Percentiles rank a stretch among this genome's conserved stretches.
phyloP scores from a whole-genome alignment of 208 protist genomes.

The Acanthamoeba sp. region DNA sequence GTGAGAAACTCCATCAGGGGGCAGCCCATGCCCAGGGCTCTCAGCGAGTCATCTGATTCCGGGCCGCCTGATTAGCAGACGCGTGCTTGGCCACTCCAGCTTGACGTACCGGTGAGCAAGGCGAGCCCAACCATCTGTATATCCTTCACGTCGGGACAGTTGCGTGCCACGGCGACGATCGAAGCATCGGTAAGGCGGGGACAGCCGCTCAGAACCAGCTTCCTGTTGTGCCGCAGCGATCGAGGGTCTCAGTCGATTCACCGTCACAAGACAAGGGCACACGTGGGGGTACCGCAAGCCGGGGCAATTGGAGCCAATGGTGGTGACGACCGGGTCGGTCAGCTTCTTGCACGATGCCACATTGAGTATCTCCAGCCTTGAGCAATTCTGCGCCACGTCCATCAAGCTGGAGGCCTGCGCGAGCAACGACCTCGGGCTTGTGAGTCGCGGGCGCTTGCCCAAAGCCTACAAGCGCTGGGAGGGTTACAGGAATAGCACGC shows the following conservation, averaged over 20 bases:
- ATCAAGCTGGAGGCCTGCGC: neutral
- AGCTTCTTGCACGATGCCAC: neutral
- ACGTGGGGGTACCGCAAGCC: neutral
- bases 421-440: no score
- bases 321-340: neutral
- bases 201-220: slow-evolving; percentile 24
- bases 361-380: neutral
- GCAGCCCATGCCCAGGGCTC: neutral
- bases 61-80: no score
- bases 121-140: neutral
- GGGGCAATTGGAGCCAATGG: neutral
- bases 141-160: neutral
- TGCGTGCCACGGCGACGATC: neutral
- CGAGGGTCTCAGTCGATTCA: no score
- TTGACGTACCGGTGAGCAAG: neutral
- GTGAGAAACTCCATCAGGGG: slow-evolving; percentile 9
- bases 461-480: neutral
- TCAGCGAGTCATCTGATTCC: neutral
- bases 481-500: neutral
- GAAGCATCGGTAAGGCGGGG: neutral
- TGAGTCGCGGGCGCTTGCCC: neutral
- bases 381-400: neutral
- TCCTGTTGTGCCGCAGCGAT: neutral
- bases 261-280: neutral
- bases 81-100: no score